A percentile compares a stretch with the other conserved stretches of the same genome.
These are phyloP conservation scores for Annulohypoxylon moriforme DNA, from an alignment of 495 filamentous ascomycete genomes.

Conservation along the genomic window DNA sequence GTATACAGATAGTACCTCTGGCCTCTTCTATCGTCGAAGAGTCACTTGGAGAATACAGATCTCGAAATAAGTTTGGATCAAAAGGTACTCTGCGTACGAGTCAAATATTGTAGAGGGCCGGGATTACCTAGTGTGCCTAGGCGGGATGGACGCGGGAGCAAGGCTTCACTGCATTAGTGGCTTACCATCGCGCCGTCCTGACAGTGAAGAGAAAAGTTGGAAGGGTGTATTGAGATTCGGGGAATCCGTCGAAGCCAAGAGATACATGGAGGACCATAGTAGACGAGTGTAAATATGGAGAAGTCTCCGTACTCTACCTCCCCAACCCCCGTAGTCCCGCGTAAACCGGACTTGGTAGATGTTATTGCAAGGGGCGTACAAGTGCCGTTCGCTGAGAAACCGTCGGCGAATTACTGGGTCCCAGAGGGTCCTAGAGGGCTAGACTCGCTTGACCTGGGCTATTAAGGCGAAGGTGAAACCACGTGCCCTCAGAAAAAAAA, in stretches of 20 bases:
- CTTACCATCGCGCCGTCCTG: conserved; percentile 8
- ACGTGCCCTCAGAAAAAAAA: not conserved
- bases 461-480: not conserved
- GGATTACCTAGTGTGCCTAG: conserved; percentile 9
- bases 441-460: not conserved
- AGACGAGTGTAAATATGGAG: not conserved
- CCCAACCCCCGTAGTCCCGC: not conserved
- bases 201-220: not conserved
- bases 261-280: not conserved
- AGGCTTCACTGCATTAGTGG: conserved; percentile 34
- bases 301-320: not conserved
- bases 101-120: not conserved
- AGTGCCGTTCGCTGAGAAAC: conserved; percentile 24
- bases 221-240: not conserved
- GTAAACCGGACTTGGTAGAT: not conserved
- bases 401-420: conserved; percentile 18
- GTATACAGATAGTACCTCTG: not conserved
- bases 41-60: not conserved
- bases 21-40: not conserved
- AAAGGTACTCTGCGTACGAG: not conserved
- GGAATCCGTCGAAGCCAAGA: not conserved
- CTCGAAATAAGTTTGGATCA: not conserved
- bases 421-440: not conserved
- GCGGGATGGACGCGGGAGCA: conserved; percentile 29
- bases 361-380: conserved; percentile 29